Evolutionary conservation across 2,329 filamentous ascomycete genomes (phyloP), one percentile per base, ranked within the genome.

Genomic region (Zymoseptoria passerinii): DNA sequence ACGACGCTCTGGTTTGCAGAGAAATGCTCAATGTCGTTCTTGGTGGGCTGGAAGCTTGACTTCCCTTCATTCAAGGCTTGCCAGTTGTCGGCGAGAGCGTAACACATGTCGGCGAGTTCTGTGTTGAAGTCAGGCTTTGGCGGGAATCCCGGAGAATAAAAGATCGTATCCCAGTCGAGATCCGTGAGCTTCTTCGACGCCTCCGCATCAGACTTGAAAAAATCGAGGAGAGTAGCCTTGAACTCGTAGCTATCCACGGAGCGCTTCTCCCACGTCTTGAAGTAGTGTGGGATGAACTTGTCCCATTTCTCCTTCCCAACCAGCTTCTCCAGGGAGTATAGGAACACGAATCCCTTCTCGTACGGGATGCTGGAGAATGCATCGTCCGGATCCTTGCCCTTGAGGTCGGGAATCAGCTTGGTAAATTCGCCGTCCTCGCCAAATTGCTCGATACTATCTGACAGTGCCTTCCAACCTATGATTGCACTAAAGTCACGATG

Each of bases 181-280:
- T 81, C 78, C 4, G 83, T 80, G 35, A 94, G 79, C 67, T 88
- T 86, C 65, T 84, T 80, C 2, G 76, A 75, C 4, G 81, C 78
- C 28, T 82, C 80, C 1, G 81, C 75, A 68, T 95, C 89, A 2
- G 75, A 76, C 59, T 81, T 78, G 73, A 96, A 97, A 79, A 96
- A 97, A 63, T 88, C 83, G 40, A 96, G 72, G 55, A 96, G 86
- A 0, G 90, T 95, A 53, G 87, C 80, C 72, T 92, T 95, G 82
- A 99, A 99, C 69, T 97, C 90, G 67, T 89, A 95, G 1, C 90
- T 95, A 74, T 96, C 91, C 7, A 99, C 81, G 1, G 90, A 96
- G 74, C 91, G 92, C 70, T 83, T 83, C 58, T 88, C 85, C 83
- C 88, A 97, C 48, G 83, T 89, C 28, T 81, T 85, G 73, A 97